These are phyloP conservation scores for Penicillium sp. DNA, from an alignment of 2,329 filamentous ascomycete species.

Conservation along the genomic window DNA sequence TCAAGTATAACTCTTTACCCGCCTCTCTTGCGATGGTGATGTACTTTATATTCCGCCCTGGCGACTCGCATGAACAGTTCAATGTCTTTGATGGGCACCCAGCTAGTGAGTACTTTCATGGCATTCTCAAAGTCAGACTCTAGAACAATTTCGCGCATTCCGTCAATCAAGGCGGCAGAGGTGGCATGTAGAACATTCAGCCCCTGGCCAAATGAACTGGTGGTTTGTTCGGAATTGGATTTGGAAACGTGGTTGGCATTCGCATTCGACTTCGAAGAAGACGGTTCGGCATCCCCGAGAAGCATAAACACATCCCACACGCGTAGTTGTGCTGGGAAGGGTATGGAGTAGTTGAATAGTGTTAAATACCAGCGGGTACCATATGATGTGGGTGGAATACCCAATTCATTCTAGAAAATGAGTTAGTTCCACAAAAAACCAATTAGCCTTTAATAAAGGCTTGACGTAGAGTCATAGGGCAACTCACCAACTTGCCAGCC, in stretches of 20 bases:
- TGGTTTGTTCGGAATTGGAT: background rate
- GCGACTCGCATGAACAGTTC: constrained; percentile 89
- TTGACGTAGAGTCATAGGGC: constrained; percentile 5
- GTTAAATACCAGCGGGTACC: constrained; percentile 97
- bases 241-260: constrained; percentile 1
- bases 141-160: constrained; percentile 79
- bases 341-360: constrained; percentile 93
- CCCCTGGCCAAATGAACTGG: constrained; percentile 54
- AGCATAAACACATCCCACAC: constrained; percentile 99
- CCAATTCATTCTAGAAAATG: constrained; percentile 60
- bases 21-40: constrained; percentile 45
- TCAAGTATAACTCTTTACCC: background rate
- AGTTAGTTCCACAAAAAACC: constrained; percentile 1
- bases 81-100: constrained; percentile 90
- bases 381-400: constrained; percentile 85
- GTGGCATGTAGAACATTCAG: constrained; percentile 88
- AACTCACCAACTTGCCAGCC: constrained; percentile 71
- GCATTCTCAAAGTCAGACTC: constrained; percentile 95
- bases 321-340: constrained; percentile 87
- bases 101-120: constrained; percentile 94
- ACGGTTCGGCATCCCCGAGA: constrained; percentile 67
- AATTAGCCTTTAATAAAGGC: background rate
- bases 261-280: constrained; percentile 16
- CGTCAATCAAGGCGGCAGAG: constrained; percentile 84
- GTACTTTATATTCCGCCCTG: constrained; percentile 77